Conservation (phyloP, 768 basidiomycete species). For the Pleurotus eryngii region DNA sequence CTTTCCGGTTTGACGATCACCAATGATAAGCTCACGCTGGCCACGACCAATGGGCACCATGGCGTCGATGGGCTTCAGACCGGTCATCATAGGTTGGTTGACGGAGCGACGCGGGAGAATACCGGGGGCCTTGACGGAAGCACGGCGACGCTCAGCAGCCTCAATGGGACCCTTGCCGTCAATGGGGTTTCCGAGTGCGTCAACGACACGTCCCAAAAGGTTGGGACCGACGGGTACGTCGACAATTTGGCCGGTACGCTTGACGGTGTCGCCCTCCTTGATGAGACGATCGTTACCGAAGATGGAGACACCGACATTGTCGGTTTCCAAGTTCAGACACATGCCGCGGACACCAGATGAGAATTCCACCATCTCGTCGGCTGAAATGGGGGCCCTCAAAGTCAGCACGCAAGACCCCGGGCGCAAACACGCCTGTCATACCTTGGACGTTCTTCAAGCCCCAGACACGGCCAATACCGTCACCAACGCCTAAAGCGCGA, state of each 20-base stretch:
- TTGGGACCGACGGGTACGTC: conserved; percentile 98
- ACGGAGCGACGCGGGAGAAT: conserved; percentile 99
- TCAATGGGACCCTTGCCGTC: conserved; percentile 99
- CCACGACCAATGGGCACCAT: conserved; percentile 99
- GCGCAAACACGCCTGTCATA: conserved; percentile 28
- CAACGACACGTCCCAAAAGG: conserved; percentile 98
- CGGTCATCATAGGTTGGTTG: conserved; percentile 99
- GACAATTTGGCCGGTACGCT: conserved; percentile 99
- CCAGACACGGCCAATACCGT: conserved; percentile 99
- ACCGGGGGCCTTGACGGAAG: conserved; percentile 98
- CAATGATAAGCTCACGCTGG: conserved; percentile 99
- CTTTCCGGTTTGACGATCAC: conserved; percentile 99
- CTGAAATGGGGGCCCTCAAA: conserved; percentile 32
- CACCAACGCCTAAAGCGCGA: conserved; percentile 80
- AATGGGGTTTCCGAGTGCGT: conserved; percentile 99
- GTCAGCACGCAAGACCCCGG: no score
- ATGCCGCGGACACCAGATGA: conserved; percentile 99
- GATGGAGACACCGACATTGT: conserved; percentile 99
- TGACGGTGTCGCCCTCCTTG: conserved; percentile 99
- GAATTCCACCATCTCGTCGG: conserved; percentile 99
- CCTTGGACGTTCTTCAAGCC: conserved; percentile 98
- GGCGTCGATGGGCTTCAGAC: conserved; percentile 99
- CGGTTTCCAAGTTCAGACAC: conserved; percentile 99
- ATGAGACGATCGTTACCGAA: conserved; percentile 98
- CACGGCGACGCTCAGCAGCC: conserved; percentile 90